Evolutionary conservation across 2,329 filamentous ascomycete genomes (phyloP).

Genomic region (Arthroderma sp.): DNA sequence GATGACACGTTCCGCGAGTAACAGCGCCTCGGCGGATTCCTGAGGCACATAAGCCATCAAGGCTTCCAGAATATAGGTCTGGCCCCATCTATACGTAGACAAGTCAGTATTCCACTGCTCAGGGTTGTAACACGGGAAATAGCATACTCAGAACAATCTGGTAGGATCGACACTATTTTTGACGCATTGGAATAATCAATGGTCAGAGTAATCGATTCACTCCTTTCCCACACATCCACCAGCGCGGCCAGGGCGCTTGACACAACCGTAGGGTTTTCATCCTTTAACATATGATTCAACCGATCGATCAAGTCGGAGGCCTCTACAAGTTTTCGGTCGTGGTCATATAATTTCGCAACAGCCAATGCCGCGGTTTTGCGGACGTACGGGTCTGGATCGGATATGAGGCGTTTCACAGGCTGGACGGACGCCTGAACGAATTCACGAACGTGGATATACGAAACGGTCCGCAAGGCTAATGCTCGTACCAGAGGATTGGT

Average conservation of each 20-base stretch:
- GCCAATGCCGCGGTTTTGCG: conserved; percentile 94
- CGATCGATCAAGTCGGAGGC: conserved; percentile 81
- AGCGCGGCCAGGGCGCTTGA: conserved; percentile 80
- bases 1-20: conserved; percentile 84
- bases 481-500: conserved; percentile 84
- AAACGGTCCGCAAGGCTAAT: conserved; percentile 84
- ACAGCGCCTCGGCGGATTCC: conserved; percentile 71
- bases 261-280: conserved; percentile 95
- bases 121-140: neutral
- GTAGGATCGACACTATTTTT: conserved; percentile 91
- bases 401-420: conserved; percentile 68
- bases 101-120: neutral
- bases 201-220: conserved; percentile 92
- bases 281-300: conserved; percentile 75
- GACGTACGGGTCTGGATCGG: conserved; percentile 85
- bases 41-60: conserved; percentile 96
- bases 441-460: conserved; percentile 91
- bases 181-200: conserved; percentile 96
- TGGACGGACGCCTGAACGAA: conserved; percentile 85
- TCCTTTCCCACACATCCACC: conserved; percentile 98
- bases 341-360: conserved; percentile 95
- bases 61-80: conserved; percentile 95
- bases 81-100: conserved; percentile 61
- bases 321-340: conserved; percentile 83
- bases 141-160: conserved; percentile 89